Percentiles rank a stretch among this genome's conserved stretches.
phyloP scores from a whole-genome alignment of 164 flowering plant species.

The Hamamelis virginiana region DNA sequence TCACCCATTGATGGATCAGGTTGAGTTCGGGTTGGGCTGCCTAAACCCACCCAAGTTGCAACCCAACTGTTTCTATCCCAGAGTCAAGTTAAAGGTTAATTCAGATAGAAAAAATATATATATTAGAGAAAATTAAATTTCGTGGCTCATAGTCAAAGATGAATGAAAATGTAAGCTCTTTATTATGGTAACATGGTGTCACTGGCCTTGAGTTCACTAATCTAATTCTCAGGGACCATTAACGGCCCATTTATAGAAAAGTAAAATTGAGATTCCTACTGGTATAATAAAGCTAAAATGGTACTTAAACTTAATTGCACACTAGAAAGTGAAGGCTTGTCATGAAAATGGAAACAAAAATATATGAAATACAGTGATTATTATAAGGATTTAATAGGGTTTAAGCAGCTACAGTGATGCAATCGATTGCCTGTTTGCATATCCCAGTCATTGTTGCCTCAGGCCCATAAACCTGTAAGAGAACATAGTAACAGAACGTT shows the following conservation, averaged over 20 bases:
- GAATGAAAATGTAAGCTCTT: not conserved
- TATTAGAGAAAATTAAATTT: too few species aligned
- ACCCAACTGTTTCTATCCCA: too few species aligned
- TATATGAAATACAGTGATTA: not conserved
- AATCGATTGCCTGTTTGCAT: constrained; percentile 74
- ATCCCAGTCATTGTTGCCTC: constrained; percentile 85
- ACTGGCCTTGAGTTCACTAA: not conserved
- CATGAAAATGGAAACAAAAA: not conserved
- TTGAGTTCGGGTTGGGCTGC: too few species aligned
- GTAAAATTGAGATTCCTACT: not conserved
- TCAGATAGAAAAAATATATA: too few species aligned
- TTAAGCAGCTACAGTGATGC: constrained; percentile 61
- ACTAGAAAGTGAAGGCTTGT: not conserved
- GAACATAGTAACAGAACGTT: not conserved
- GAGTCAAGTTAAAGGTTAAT: too few species aligned
- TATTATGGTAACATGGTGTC: not conserved
- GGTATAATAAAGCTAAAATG: not conserved
- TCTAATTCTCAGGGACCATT: not conserved
- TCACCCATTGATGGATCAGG: too few species aligned
- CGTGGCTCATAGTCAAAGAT: not conserved
- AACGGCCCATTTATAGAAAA: not conserved
- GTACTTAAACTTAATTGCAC: not conserved
- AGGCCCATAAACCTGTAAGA: constrained; percentile 67
- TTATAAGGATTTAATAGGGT: not conserved
- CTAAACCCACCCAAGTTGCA: too few species aligned